These are phyloP conservation scores for Garcia nutans DNA, from an alignment of 345 rosid genomes.

Conservation along the genomic window DNA sequence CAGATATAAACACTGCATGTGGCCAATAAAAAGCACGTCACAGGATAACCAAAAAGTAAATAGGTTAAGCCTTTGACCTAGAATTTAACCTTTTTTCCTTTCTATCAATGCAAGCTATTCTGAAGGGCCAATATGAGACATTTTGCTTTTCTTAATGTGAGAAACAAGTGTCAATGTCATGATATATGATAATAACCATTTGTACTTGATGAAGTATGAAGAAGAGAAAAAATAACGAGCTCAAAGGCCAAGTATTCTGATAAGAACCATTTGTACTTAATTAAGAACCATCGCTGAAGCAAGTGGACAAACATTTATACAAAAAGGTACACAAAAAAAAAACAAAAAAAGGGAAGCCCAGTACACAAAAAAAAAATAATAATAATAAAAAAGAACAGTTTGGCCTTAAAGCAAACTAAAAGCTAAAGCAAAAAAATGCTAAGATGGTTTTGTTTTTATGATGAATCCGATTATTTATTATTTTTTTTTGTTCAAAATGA, in stretches of 20 bases:
- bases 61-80: neutral
- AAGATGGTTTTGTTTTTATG: neutral
- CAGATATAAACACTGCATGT: neutral
- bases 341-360: too few species aligned
- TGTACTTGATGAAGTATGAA: neutral
- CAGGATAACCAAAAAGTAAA: neutral
- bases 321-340: neutral
- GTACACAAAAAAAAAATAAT: neutral
- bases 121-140: too few species aligned
- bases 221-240: neutral
- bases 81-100: neutral
- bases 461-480: neutral
- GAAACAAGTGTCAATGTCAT: too few species aligned
- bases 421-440: neutral
- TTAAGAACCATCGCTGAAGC: neutral
- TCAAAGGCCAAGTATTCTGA: neutral
- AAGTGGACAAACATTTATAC: neutral
- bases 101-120: neutral
- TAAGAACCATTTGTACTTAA: too few species aligned
- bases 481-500: neutral
- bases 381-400: neutral
- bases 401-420: neutral
- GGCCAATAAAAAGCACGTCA: constrained; percentile 1
- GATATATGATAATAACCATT: neutral
- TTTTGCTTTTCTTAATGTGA: too few species aligned